Percentiles rank a stretch among this genome's conserved stretches.
These are phyloP conservation scores for Lumnitzera racemosa DNA, from an alignment of 345 rosid genomes.

Conservation along the genomic window DNA sequence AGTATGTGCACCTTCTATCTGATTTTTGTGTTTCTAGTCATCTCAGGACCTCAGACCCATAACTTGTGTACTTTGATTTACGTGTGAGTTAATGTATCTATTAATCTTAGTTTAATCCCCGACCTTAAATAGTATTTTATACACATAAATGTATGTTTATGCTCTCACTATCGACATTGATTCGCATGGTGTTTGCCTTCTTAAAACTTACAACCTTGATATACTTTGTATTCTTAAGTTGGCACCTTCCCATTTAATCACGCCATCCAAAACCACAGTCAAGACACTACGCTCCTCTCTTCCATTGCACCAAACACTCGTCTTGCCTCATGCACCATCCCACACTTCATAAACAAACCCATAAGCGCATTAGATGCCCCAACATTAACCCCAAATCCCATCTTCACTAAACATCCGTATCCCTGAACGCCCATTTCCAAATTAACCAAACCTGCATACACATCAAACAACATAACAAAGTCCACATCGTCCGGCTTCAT, in stretches of 20 bases:
- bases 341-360: constrained; percentile 68
- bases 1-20: no score
- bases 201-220: no score
- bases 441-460: constrained; percentile 44
- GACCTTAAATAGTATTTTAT: no score
- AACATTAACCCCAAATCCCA: constrained; percentile 30
- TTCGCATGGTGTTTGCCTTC: no score
- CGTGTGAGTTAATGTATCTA: no score
- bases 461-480: constrained; percentile 42
- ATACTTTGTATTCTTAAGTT: no score
- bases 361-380: constrained; percentile 54
- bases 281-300: constrained; percentile 52
- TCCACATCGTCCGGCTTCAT: constrained; percentile 50
- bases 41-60: no score
- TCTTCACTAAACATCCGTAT: constrained; percentile 50
- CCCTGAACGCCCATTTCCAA: constrained; percentile 43
- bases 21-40: no score
- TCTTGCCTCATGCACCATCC: constrained; percentile 36
- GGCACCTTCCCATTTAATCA: constrained; percentile 56
- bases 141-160: no score
- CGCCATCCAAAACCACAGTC: constrained; percentile 59
- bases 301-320: constrained; percentile 38
- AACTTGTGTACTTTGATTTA: no score
- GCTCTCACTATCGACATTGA: no score
- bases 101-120: no score